Percentiles rank a stretch among this genome's conserved stretches.
These are phyloP conservation scores for Lachnellula hyalina DNA, from an alignment of 2,329 filamentous ascomycete genomes.

Conservation along the genomic window DNA sequence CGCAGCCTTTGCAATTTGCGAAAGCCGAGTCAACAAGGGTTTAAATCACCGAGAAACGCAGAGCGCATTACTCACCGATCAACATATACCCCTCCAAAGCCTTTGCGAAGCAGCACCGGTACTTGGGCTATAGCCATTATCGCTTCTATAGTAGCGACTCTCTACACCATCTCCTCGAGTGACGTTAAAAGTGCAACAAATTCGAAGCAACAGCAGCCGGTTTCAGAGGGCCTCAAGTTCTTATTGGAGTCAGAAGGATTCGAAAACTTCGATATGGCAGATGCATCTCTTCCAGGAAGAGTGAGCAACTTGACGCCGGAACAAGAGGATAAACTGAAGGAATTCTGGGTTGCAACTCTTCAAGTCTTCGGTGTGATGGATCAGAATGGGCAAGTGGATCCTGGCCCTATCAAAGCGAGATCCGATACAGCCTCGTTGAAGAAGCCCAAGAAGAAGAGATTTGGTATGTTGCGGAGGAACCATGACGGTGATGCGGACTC, in stretches of 20 bases:
- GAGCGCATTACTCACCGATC: not conserved
- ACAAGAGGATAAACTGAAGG: conserved; percentile 80
- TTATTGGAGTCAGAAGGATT: not conserved
- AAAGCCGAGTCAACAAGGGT: not conserved
- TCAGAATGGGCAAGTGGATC: conserved; percentile 26
- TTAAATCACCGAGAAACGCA: not conserved
- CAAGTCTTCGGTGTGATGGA: conserved; percentile 65
- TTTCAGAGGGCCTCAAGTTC: not conserved
- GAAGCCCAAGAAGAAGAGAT: conserved; percentile 70
- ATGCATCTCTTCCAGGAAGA: conserved; percentile 58
- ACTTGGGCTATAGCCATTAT: conserved; percentile 13
- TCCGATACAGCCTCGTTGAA: conserved; percentile 29
- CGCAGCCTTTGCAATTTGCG: not conserved
- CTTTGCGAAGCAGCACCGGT: conserved; percentile 11
- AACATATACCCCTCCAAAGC: not conserved
- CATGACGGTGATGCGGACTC: conserved; percentile 44
- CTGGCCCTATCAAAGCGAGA: conserved; percentile 18
- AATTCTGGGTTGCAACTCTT: conserved; percentile 75
- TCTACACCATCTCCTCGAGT: conserved; percentile 11
- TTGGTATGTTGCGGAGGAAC: conserved; percentile 63
- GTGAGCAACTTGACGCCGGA: conserved; percentile 84
- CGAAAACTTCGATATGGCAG: conserved; percentile 34
- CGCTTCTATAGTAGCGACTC: conserved; percentile 7
- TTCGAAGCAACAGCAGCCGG: not conserved
- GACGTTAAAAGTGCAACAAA: not conserved